Base-by-base conservation (phyloP, 176 grass and related monocot species). In the Leersia perrieri region DNA sequence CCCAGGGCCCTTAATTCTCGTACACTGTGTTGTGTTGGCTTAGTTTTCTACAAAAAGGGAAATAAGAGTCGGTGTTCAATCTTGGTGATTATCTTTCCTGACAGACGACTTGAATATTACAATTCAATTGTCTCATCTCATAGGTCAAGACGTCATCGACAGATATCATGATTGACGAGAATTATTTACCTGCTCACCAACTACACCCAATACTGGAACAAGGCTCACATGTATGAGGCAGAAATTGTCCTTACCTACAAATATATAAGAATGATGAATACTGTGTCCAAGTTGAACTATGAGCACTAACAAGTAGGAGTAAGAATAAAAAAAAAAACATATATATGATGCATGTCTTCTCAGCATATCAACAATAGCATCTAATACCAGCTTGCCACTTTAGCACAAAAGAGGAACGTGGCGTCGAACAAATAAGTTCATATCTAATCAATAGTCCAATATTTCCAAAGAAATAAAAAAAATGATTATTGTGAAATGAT, bases 151-250 rank as follows among this genome's bases (percentile, higher is more conserved):
- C 14, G 26, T 28, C 2, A 62, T 63, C n/a, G 65, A 40, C 3
- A 33, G 11, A 80, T 79, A 68, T 71, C 30, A 82, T 76, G 7
- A 68, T 63, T 7, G 14, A 25, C 40, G 62, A 88, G 33, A 86
- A 86, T 83, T 88, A 76, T 82, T 93, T 95, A 95, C 96, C 89
- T 98, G 96, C 75, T 98, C 96, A 70, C 96, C 96, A 70, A 98
- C 96, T 70, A 98, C 96, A 77, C 96, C 90, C 77, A 98, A 63
- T 64, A 95, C 96, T 32, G 92, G 96, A 62, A 95, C 90, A 86
- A 98, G 88, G 86, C 96, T 98, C 67, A 98, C 90, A 74, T 98
- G 96, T 84, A 98, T 98, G 57, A 98, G 92, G 79, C 96, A 98
- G 68, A 98, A 98, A 86, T 98, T 93, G 55, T 98, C 96, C 68